Conservation (phyloP, 1,139 yeast genomes). For the Hyphopichia wangnamkhiaoensis region DNA sequence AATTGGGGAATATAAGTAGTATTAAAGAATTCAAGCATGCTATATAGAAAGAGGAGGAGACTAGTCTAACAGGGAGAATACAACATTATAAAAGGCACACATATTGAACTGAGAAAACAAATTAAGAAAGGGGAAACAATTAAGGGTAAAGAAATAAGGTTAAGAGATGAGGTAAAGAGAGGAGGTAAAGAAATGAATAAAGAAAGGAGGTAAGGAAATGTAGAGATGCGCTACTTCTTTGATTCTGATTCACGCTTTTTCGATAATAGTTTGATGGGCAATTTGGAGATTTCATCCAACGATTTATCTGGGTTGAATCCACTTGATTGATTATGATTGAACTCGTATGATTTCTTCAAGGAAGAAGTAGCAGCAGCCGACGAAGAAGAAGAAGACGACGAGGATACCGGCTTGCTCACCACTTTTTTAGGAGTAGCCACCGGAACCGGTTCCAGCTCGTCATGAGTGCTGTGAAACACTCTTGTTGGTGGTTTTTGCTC, state of each 20-base stretch:
- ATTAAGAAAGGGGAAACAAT: no score
- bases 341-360: constrained; percentile 4
- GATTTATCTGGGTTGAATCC: constrained; percentile 26
- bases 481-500: constrained; percentile 22
- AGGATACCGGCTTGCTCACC: neutral
- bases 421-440: neutral
- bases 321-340: constrained; percentile 1
- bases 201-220: neutral
- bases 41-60: no score
- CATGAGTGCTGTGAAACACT: constrained; percentile 10
- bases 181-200: neutral
- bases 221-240: neutral
- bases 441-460: constrained; percentile 2
- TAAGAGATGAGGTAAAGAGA: neutral
- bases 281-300: constrained; percentile 25
- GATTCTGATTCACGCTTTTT: constrained; percentile 9
- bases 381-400: constrained; percentile 2
- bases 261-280: constrained; percentile 25
- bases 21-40: no score
- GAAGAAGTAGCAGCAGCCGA: constrained; percentile 3
- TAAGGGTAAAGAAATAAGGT: neutral
- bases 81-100: no score
- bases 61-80: no score
- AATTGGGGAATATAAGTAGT: no score
- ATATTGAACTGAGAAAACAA: no score